Evolutionary conservation across 2,329 filamentous ascomycete species (phyloP), one percentile per base, ranked within the genome.

Genomic region (Aspergillus sp.): DNA sequence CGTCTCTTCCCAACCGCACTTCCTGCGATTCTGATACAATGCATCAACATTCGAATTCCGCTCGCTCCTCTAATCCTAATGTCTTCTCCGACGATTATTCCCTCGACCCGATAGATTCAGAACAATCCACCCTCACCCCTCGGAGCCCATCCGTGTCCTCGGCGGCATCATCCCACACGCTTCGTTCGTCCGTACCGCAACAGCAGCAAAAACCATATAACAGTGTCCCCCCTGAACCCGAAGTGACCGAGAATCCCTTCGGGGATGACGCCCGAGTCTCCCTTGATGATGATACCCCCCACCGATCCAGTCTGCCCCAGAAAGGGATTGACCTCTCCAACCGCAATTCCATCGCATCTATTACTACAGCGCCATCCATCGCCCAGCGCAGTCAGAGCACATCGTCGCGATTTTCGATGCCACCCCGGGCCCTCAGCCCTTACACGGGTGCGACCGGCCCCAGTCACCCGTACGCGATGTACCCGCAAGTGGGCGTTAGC

Each of bases 391-490:
- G 73, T 19, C 67, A 74, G 48, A 77, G 75, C 52, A 70, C 69
- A n/a, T 72, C 71, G 5, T 78, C 76, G 31, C 71, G 72, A 45
- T 72, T 77, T 48, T 75, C 74, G 4, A 70, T 78, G 29, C 74
- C 76, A 36, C 55, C 60, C 32, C 71, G 76, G 52, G 70, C 76
- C 17, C 65, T 89, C 52, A 86, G 83, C 53, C 87, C 88, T 11
- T 89, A 91, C 59, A 81, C 82, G 49, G 88, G 86, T 5, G 82
- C 85, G 1, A 84, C 82, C 3, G 87, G 86, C 2, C 90, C 91
- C 16, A 94, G 89, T 49, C 88, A 94, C 70, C 89, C 90, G 0
- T 96, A 95, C 68, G 84, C 83, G 61, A 87, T 93, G 84, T 95
- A 95, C 69, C 84, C 87, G 5, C 91, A 96, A 67, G 82, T 87